Evolutionary conservation across 75 land plant genomes (phyloP).

Genomic region (Selaginella tamariscina): DNA sequence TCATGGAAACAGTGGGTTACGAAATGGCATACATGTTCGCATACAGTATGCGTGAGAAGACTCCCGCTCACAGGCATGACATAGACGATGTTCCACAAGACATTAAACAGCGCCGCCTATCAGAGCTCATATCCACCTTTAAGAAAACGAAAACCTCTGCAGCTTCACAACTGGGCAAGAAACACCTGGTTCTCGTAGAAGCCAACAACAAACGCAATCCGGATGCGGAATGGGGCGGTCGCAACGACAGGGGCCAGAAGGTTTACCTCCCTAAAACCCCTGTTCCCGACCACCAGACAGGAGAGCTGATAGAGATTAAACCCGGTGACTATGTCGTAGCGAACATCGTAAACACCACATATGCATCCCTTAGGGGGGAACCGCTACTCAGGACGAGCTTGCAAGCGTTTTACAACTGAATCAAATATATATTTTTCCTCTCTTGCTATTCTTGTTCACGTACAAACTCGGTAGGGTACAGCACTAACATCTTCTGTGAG

Average conservation of each 20-base stretch:
- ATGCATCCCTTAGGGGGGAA: slow-evolving; percentile 73
- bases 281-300: slow-evolving; percentile 19
- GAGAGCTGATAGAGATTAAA: not conserved
- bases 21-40: slow-evolving; percentile 99
- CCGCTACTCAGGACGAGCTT: slow-evolving; percentile 23
- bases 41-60: slow-evolving; percentile 90
- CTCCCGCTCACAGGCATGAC: slow-evolving; percentile 89
- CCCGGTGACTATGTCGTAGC: slow-evolving; percentile 90
- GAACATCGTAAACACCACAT: slow-evolving; percentile 42
- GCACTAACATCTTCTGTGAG: too few species aligned
- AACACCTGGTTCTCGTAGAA: slow-evolving; percentile 80
- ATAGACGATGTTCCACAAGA: slow-evolving; percentile 80
- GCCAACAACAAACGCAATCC: slow-evolving; percentile 85
- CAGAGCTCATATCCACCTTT: slow-evolving; percentile 73
- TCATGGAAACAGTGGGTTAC: slow-evolving; percentile 72
- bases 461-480: too few species aligned
- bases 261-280: slow-evolving; percentile 46
- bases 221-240: slow-evolving; percentile 74
- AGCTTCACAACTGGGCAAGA: slow-evolving; percentile 63
- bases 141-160: slow-evolving; percentile 52
- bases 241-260: slow-evolving; percentile 80
- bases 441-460: too few species aligned
- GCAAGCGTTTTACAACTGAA: not conserved
- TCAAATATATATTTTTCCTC: too few species aligned
- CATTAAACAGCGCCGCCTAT: slow-evolving; percentile 67